These are phyloP conservation scores for Ilyonectria mors-panacis DNA, from an alignment of 2,329 filamentous ascomycete species.

Conservation along the genomic window DNA sequence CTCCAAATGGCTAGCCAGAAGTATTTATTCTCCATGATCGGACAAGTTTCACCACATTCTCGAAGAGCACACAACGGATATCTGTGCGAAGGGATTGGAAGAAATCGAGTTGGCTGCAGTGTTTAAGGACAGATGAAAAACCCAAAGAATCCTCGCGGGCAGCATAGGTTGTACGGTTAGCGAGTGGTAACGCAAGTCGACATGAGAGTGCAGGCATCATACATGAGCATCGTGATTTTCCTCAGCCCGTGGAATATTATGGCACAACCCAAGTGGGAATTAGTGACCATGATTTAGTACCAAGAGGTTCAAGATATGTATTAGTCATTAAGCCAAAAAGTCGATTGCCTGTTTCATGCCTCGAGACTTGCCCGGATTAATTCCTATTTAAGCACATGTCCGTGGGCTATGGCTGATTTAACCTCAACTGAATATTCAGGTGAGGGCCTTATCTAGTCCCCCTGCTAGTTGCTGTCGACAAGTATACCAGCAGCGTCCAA, in stretches of 20 bases:
- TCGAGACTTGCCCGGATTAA: too few species aligned
- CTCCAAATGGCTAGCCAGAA: slow-evolving; percentile 9
- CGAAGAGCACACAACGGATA: not conserved
- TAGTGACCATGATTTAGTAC: not conserved
- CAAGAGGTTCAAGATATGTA: too few species aligned
- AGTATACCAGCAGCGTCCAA: too few species aligned
- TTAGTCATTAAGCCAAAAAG: too few species aligned
- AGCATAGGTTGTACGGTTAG: not conserved
- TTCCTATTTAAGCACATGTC: too few species aligned
- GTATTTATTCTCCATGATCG: slow-evolving; percentile 8
- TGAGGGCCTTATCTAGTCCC: too few species aligned
- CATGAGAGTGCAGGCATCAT: not conserved
- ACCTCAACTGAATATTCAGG: too few species aligned
- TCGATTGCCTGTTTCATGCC: too few species aligned
- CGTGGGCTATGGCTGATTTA: too few species aligned
- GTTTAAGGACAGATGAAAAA: slow-evolving; percentile 10
- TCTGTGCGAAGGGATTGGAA: not conserved
- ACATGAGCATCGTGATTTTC: slow-evolving; percentile 3
- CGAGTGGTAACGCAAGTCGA: not conserved
- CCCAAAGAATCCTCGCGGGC: not conserved
- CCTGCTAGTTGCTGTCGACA: too few species aligned
- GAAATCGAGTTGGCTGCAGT: slow-evolving; percentile 6
- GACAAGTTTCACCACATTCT: slow-evolving; percentile 4
- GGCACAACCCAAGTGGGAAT: not conserved
- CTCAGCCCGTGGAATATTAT: slow-evolving; percentile 8